Evolutionary conservation across 106 monocot genomes (phyloP), one percentile per base, ranked within the genome.

Genomic region (Dendrobium catenatum): DNA sequence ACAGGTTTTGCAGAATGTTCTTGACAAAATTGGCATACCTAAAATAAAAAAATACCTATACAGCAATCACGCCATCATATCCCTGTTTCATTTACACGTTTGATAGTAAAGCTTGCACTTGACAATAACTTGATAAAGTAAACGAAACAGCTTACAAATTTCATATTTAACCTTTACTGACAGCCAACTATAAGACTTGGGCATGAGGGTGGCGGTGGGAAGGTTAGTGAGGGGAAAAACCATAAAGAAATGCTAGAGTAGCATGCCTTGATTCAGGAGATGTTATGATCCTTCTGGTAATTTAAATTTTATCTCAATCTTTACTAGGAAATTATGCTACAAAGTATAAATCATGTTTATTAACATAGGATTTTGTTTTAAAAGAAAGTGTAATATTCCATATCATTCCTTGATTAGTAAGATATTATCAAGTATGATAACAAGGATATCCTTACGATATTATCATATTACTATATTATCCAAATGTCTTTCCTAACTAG

Each of bases 11-110:
- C 83, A 70, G 88, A 88, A 64, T 91, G 87, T 80, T 91, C 85
- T 82, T 85, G 91, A 88, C 91, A 95, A 82, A 93, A 87, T 58
- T 83, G 93, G 79, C 97, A 98, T 4, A 98, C 94, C 97, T 98
- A 72, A 83, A 83, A 10, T 19, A 54, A 22, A 74, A 11, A 72
- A 49, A 59, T 47, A 59, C 4, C n/a, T n/a, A 70, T 2, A 37
- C 70, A 70, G 15, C 37, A 70, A 40, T 37, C 37, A 70, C 2
- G 11, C 2, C 31, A 70, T 29, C 37, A 70, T 16, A 70, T 70
- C 24, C 22, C 22, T 33, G 68, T 70, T 33, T 70, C 70, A 70
- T 9, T 17, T 70, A 15, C 37, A 70, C 9, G 70, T 33, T 70
- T 37, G 10, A 33, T 70, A 37, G 33, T 16, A 4, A 13, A 70